Percentiles rank a stretch among this genome's conserved stretches.
These are phyloP conservation scores for Phytopythium sindhum DNA, from an alignment of 352 stramenopile species.

Conservation along the genomic window DNA sequence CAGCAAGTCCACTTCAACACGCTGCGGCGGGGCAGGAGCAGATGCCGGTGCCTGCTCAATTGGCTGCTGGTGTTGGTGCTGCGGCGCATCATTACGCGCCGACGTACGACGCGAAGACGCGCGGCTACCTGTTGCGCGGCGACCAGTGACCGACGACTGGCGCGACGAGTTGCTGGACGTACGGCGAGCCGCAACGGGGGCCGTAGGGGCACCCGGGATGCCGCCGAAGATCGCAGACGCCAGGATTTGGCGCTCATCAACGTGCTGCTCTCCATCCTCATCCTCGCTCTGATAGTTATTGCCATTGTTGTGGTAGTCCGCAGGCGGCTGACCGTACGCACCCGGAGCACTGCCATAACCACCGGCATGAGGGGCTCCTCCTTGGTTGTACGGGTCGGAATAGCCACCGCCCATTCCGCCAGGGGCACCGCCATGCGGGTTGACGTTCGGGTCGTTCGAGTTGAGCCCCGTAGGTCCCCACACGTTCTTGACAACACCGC, in stretches of 20 bases:
- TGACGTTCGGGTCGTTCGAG: slow-evolving; percentile 31
- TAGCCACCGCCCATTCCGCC: slow-evolving; percentile 19
- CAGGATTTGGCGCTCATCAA: slow-evolving; percentile 84
- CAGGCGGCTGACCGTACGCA: slow-evolving; percentile 46
- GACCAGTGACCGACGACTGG: slow-evolving; percentile 17
- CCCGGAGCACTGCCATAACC: slow-evolving; percentile 32
- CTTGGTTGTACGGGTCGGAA: not conserved
- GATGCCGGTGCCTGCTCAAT: slow-evolving; percentile 26
- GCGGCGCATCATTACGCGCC: slow-evolving; percentile 36
- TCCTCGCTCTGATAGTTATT: slow-evolving; percentile 28
- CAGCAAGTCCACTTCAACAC: slow-evolving; percentile 76
- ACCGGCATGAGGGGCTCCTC: slow-evolving; percentile 14
- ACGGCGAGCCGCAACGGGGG: slow-evolving; percentile 42
- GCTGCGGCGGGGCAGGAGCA: slow-evolving; percentile 27
- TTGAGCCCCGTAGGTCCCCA: slow-evolving; percentile 83
- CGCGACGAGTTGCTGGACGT: slow-evolving; percentile 26
- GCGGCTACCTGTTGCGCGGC: slow-evolving; percentile 32
- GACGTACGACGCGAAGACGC: slow-evolving; percentile 26
- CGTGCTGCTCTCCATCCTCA: slow-evolving; percentile 50
- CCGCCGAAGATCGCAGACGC: slow-evolving; percentile 97
- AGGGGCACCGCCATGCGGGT: slow-evolving; percentile 13
- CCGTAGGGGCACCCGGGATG: slow-evolving; percentile 72
- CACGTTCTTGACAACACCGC: slow-evolving; percentile 75
- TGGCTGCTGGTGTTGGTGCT: slow-evolving; percentile 27
- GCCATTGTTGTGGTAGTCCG: slow-evolving; percentile 75